Evolutionary conservation across 1,139 yeast genomes (phyloP).

Genomic region (Yamadazyma blattariae): DNA sequence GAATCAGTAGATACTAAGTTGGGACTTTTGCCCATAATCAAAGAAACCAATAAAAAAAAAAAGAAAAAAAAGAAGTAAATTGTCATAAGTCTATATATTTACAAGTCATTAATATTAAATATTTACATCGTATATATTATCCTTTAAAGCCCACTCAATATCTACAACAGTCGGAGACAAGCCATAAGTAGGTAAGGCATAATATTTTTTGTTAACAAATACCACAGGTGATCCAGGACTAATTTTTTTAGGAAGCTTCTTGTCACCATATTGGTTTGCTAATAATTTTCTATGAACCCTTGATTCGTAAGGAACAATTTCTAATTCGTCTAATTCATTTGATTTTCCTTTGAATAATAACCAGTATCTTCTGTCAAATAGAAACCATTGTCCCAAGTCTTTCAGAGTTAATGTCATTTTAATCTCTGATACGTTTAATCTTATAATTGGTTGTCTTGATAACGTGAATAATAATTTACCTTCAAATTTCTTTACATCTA

Average conservation of each 20-base stretch:
- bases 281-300: slow-evolving; percentile 10
- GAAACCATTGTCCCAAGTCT: slow-evolving; percentile 26
- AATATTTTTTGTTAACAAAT: slow-evolving; percentile 9
- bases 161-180: slow-evolving; percentile 11
- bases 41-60: too few species aligned
- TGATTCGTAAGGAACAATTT: slow-evolving; percentile 22
- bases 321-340: slow-evolving; percentile 3
- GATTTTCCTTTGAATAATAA: slow-evolving; percentile 17
- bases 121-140: slow-evolving; percentile 10
- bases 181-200: slow-evolving; percentile 22
- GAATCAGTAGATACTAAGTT: too few species aligned
- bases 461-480: slow-evolving; percentile 10
- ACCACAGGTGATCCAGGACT: slow-evolving; percentile 14
- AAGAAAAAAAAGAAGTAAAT: too few species aligned
- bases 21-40: too few species aligned
- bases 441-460: slow-evolving; percentile 23
- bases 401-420: not conserved
- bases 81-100: too few species aligned
- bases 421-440: slow-evolving; percentile 15
- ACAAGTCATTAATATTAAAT: too few species aligned
- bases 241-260: slow-evolving; percentile 5
- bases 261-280: slow-evolving; percentile 5
- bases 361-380: slow-evolving; percentile 39
- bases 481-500: slow-evolving; percentile 14
- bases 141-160: slow-evolving; percentile 21